These are phyloP conservation scores for Cocos nucifera DNA, from an alignment of 176 grass and related monocot species.

Conservation along the genomic window DNA sequence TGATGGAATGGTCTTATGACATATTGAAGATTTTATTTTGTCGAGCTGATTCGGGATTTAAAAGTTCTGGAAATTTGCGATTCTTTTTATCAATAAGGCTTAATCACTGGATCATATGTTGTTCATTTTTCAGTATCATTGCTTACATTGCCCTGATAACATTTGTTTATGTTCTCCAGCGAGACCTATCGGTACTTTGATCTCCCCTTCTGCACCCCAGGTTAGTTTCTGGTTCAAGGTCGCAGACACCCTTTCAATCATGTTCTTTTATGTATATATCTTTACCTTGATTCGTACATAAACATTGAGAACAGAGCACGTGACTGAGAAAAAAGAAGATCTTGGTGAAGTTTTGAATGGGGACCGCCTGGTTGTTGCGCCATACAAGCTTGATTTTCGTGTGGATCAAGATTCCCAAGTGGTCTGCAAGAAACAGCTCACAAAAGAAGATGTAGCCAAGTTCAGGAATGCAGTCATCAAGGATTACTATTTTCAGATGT, in stretches of 20 bases:
- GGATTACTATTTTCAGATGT: conserved; percentile 99
- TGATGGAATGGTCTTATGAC: no score
- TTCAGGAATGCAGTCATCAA: conserved; percentile 62
- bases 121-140: no score
- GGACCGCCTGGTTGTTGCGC: conserved; percentile 79
- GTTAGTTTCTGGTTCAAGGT: conserved; percentile 25
- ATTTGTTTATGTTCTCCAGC: conserved; percentile 36
- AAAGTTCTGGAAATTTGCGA: no score
- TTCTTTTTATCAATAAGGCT: no score
- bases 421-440: conserved; percentile 72
- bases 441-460: conserved; percentile 59
- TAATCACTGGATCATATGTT: no score
- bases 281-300: neutral
- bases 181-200: conserved; percentile 97
- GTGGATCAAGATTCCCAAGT: conserved; percentile 39
- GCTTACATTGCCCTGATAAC: no score
- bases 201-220: conserved; percentile 85
- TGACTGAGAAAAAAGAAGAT: conserved; percentile 83
- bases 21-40: no score
- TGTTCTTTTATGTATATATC: neutral
- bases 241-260: neutral
- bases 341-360: conserved; percentile 90
- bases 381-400: conserved; percentile 88
- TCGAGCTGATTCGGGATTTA: no score
- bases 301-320: conserved; percentile 44